A percentile compares a stretch with the other conserved stretches of the same genome.
Conservation (phyloP, 2,329 filamentous ascomycete species). For the Neoscytalidium dimidiatum region DNA sequence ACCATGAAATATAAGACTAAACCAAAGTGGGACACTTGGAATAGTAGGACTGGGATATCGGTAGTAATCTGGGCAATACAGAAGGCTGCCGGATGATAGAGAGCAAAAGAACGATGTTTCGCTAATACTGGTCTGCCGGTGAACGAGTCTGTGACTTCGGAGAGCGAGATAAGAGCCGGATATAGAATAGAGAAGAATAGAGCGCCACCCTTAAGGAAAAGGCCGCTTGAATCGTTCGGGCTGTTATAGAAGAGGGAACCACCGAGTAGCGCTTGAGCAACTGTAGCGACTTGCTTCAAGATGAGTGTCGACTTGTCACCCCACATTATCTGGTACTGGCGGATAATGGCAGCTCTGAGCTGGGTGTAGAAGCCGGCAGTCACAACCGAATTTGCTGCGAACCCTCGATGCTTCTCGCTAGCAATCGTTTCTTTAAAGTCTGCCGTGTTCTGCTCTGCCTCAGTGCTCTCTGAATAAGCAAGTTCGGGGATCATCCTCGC, state of each 20-base stretch:
- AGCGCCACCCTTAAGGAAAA: constrained; percentile 57
- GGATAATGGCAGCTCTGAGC: no score
- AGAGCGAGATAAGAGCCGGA: constrained; percentile 61
- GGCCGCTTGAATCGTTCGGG: constrained; percentile 51
- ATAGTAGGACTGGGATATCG: constrained; percentile 79
- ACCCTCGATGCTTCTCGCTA: neutral
- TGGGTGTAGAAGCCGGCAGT: constrained; percentile 28
- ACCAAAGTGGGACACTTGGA: constrained; percentile 74
- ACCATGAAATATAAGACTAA: constrained; percentile 83
- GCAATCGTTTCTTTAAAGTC: neutral
- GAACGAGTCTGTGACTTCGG: constrained; percentile 59
- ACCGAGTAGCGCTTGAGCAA: constrained; percentile 62
- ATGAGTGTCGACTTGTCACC: constrained; percentile 34
- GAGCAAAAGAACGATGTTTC: constrained; percentile 80
- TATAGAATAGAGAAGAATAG: constrained; percentile 64
- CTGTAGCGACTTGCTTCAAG: constrained; percentile 46
- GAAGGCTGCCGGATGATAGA: constrained; percentile 87
- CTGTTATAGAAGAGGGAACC: constrained; percentile 62
- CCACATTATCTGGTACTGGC: constrained; percentile 29
- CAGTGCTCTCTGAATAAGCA: no score
- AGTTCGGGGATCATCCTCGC: no score
- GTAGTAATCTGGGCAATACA: constrained; percentile 81
- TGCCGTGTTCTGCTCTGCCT: no score
- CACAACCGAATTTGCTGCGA: no score
- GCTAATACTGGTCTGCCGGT: constrained; percentile 87